Evolutionary conservation across 306 rosid species (phyloP).

Genomic region (Cicer chorassanicum): DNA sequence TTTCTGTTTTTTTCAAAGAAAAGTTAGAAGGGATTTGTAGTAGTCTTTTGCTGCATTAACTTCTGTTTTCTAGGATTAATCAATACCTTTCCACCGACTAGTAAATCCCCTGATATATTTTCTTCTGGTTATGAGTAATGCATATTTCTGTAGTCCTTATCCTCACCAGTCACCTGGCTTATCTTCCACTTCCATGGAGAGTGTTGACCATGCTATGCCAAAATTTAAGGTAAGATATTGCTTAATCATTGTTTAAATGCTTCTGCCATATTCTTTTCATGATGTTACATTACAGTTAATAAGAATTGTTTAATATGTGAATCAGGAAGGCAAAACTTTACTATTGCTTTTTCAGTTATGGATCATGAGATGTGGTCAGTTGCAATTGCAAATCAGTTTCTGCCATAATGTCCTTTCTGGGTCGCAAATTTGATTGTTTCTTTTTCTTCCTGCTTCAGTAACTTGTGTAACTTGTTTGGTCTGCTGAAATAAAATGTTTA

Average conservation of each 20-base stretch:
- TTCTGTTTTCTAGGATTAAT: slow-evolving; percentile 44
- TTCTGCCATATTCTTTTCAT: slow-evolving; percentile 1
- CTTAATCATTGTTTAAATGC: background rate
- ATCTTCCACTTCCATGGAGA: slow-evolving; percentile 47
- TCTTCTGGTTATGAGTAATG: slow-evolving; percentile 38
- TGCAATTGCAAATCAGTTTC: slow-evolving; percentile 35
- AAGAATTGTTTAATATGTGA: slow-evolving; percentile 34
- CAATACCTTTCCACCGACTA: slow-evolving; percentile 42
- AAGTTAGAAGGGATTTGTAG: slow-evolving; percentile 61
- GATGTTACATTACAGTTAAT: slow-evolving; percentile 14
- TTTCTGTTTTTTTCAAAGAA: slow-evolving; percentile 72
- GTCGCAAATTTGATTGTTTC: slow-evolving; percentile 3
- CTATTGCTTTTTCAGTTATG: slow-evolving; percentile 24
- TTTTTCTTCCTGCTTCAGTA: slow-evolving; percentile 27
- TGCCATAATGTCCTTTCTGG: slow-evolving; percentile 14
- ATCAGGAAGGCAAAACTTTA: slow-evolving; percentile 54
- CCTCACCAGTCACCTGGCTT: slow-evolving; percentile 35
- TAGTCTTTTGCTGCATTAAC: slow-evolving; percentile 47
- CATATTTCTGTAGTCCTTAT: slow-evolving; percentile 42
- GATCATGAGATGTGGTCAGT: slow-evolving; percentile 23
- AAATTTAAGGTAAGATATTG: slow-evolving; percentile 52
- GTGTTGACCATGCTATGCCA: slow-evolving; percentile 55
- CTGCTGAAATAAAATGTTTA: slow-evolving; percentile 35
- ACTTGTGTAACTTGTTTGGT: slow-evolving; percentile 36
- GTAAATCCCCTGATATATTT: slow-evolving; percentile 21